phyloP scores from a whole-genome alignment of 2,329 filamentous ascomycete species.

The Eutypella sp. region DNA sequence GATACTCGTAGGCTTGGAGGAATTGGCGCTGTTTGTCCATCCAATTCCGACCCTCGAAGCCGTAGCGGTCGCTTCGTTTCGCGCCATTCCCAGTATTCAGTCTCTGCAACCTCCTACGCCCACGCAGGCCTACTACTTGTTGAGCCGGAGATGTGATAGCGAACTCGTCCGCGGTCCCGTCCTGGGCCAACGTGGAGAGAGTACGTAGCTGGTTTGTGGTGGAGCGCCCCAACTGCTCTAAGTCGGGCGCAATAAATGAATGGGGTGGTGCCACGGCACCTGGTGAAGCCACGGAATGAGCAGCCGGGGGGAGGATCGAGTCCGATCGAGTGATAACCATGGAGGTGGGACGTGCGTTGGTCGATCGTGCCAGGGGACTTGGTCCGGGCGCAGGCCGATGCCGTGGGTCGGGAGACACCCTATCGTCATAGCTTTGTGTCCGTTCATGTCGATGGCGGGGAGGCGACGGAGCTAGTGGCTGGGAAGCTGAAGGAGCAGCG shows the following conservation, averaged over 20 bases:
- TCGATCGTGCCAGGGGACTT: constrained; percentile 15
- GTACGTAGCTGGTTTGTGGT: constrained; percentile 86
- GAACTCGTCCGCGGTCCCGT: constrained; percentile 73
- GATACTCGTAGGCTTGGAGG: constrained; percentile 93
- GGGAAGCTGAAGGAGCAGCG: background rate
- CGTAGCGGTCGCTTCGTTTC: constrained; percentile 49
- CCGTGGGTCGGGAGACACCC: background rate
- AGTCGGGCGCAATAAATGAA: constrained; percentile 62
- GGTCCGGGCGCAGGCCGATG: constrained; percentile 12
- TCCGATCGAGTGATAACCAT: constrained; percentile 58
- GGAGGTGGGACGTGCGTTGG: constrained; percentile 48
- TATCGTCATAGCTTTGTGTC: background rate
- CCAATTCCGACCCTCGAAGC: constrained; percentile 85
- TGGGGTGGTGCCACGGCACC: constrained; percentile 34
- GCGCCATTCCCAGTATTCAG: constrained; percentile 48
- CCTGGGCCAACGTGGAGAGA: constrained; percentile 75
- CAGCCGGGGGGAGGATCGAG: constrained; percentile 35
- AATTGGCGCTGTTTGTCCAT: constrained; percentile 99
- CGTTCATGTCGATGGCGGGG: background rate
- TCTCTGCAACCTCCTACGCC: constrained; percentile 76
- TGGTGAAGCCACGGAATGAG: constrained; percentile 26
- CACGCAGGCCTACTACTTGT: constrained; percentile 83
- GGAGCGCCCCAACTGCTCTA: constrained; percentile 79
- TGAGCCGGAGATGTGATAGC: constrained; percentile 71
- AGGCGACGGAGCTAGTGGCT: background rate